Conservation (phyloP, 768 basidiomycete genomes). For the Boletus vermiculosoides region DNA sequence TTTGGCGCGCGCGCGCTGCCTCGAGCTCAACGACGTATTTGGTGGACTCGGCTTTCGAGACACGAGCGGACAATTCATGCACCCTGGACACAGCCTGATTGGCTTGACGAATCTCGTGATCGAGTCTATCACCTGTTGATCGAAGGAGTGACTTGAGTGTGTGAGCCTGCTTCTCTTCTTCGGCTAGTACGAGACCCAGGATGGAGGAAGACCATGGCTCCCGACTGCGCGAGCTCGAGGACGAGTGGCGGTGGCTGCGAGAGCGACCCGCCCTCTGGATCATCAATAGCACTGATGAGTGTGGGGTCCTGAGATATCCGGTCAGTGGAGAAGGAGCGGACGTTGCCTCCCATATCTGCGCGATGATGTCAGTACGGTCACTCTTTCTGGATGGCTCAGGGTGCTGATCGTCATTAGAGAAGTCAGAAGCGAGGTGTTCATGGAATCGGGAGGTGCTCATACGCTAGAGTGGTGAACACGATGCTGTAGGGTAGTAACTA, state of each 20-base stretch:
- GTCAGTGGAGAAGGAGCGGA: conserved; percentile 45
- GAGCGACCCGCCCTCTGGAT: conserved; percentile 27
- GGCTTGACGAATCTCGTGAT: conserved; percentile 55
- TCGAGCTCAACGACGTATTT: conserved; percentile 41
- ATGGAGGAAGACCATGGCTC: conserved; percentile 40
- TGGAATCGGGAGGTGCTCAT: conserved; percentile 33
- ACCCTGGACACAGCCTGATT: conserved; percentile 46
- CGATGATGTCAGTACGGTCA: conserved; percentile 34
- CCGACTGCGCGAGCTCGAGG: conserved; percentile 40
- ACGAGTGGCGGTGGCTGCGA: conserved; percentile 32
- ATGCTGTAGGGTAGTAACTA: conserved; percentile 7
- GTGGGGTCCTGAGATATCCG: conserved; percentile 45
- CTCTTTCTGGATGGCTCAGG: conserved; percentile 10
- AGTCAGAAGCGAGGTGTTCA: conserved; percentile 29
- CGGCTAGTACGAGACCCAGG: conserved; percentile 44
- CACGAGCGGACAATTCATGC: conserved; percentile 39
- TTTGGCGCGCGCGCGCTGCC: conserved; percentile 38
- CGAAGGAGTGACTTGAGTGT: conserved; percentile 54
- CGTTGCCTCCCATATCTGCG: conserved; percentile 44
- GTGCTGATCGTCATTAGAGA: conserved; percentile 11
- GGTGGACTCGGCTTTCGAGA: conserved; percentile 42
- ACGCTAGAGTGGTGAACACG: conserved; percentile 7
- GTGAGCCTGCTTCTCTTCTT: conserved; percentile 58
- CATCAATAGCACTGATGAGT: conserved; percentile 36
- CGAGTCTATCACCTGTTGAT: conserved; percentile 51